phyloP scores from a whole-genome alignment of 768 basidiomycete genomes.

The Pulveroboletus sp. region DNA sequence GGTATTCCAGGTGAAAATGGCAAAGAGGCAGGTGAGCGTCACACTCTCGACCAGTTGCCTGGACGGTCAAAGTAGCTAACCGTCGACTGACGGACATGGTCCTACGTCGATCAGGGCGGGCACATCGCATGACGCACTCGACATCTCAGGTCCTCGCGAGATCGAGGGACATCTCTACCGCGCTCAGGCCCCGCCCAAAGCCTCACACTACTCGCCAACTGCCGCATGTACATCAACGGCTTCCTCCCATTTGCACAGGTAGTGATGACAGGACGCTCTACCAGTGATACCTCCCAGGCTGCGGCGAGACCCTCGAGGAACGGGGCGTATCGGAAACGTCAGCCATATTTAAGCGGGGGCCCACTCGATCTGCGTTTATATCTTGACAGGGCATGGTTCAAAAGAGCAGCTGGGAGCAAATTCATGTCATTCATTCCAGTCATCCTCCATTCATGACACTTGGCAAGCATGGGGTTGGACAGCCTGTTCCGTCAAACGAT shows the following conservation, averaged over 20 bases:
- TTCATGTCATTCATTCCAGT: conserved; percentile 41
- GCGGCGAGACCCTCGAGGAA: conserved; percentile 43
- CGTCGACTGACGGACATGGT: not conserved
- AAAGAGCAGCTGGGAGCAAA: conserved; percentile 41
- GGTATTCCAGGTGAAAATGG: conserved; percentile 32
- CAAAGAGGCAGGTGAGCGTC: conserved; percentile 35
- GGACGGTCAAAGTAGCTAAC: too few relatives aligned
- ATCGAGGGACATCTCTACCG: conserved; percentile 22
- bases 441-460: conserved; percentile 48
- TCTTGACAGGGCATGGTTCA: conserved; percentile 45
- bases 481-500: not conserved
- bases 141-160: conserved; percentile 37
- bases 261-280: conserved; percentile 50
- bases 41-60: not conserved
- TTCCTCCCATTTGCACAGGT: conserved; percentile 49
- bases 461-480: not conserved
- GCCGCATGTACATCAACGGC: conserved; percentile 40
- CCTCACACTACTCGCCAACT: conserved; percentile 32
- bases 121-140: conserved; percentile 41
- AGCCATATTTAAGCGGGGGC: too few relatives aligned
- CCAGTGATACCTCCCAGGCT: conserved; percentile 40
- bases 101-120: conserved; percentile 46
- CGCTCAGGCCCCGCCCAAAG: conserved; percentile 33
- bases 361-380: conserved; percentile 33
- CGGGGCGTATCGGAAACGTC: conserved; percentile 46